A percentile compares a stretch with the other conserved stretches of the same genome.
These are phyloP conservation scores for Hondaea fermentalgiana DNA, from an alignment of 108 stramenopile genomes.

Conservation along the genomic window DNA sequence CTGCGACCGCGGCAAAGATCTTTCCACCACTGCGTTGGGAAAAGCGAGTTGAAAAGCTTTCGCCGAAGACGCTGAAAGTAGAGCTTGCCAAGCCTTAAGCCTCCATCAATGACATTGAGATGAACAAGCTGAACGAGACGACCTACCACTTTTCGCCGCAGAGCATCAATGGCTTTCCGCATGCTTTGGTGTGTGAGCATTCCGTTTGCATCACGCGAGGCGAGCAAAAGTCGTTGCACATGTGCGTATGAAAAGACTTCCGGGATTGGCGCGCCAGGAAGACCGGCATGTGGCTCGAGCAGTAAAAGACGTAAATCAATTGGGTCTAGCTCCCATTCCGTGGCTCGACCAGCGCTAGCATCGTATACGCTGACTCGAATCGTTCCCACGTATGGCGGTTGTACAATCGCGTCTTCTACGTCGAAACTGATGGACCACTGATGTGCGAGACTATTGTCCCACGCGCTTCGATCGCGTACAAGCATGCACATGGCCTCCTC, in stretches of 20 bases:
- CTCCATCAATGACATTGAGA: not conserved
- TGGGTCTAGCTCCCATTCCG: not conserved
- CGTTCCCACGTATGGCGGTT: not conserved
- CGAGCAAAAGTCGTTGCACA: not conserved
- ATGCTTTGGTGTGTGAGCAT: not conserved
- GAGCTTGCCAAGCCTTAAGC: not conserved
- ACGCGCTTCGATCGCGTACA: not conserved
- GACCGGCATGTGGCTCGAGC: not conserved
- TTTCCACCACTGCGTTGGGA: conserved; percentile 5
- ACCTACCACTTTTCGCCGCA: not conserved
- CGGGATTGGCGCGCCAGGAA: not conserved
- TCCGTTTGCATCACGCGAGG: not conserved
- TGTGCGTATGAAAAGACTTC: not conserved
- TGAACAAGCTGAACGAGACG: not conserved
- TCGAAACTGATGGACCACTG: not conserved
- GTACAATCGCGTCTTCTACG: not conserved
- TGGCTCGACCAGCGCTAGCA: not conserved
- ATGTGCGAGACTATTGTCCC: not conserved
- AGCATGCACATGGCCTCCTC: not conserved
- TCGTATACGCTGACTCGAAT: not conserved
- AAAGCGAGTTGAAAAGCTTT: not conserved
- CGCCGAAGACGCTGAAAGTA: not conserved
- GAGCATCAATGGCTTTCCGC: not conserved
- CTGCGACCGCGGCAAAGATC: not conserved
- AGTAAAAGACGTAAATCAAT: not conserved